These are phyloP conservation scores for Pichia gijzeniarum DNA, from an alignment of 805 yeast genomes.

Conservation along the genomic window DNA sequence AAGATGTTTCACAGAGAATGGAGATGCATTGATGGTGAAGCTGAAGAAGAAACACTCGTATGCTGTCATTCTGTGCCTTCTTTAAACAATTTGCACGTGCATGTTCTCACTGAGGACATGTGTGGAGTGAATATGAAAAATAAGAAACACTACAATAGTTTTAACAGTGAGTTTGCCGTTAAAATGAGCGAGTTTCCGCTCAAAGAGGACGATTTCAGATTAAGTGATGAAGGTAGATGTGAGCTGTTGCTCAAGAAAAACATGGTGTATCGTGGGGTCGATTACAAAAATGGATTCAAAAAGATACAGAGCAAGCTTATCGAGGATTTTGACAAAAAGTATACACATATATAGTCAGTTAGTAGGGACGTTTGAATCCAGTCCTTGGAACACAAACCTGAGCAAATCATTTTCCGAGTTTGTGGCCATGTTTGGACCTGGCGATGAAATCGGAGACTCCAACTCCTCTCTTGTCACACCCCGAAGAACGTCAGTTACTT, in stretches of 20 bases:
- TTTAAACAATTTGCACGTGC: conserved; percentile 62
- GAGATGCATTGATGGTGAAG: conserved; percentile 10
- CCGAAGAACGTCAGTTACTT: conserved; percentile 16
- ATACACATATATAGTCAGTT: conserved; percentile 2
- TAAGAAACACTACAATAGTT: conserved; percentile 64
- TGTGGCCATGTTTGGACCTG: background rate
- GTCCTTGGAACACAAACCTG: conserved; percentile 42
- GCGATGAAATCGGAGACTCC: conserved; percentile 1
- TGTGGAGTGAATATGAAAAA: conserved; percentile 48
- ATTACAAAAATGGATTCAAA: conserved; percentile 38
- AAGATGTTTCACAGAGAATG: conserved; percentile 16
- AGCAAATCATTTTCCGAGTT: conserved; percentile 33
- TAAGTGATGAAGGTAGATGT: conserved; percentile 32
- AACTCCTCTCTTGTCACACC: background rate
- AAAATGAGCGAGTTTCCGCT: conserved; percentile 44
- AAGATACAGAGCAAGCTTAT: conserved; percentile 37
- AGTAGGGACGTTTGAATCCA: conserved; percentile 15
- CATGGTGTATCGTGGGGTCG: conserved; percentile 34
- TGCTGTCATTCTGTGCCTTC: conserved; percentile 75
- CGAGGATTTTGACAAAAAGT: conserved; percentile 26
- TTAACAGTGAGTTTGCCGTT: conserved; percentile 60
- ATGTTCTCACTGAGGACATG: conserved; percentile 63
- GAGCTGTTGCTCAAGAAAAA: conserved; percentile 26
- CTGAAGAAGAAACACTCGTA: conserved; percentile 29
- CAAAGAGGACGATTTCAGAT: conserved; percentile 33